phyloP scores from a whole-genome alignment of 2,329 filamentous ascomycete genomes.

The Tolypocladium endophyticum region DNA sequence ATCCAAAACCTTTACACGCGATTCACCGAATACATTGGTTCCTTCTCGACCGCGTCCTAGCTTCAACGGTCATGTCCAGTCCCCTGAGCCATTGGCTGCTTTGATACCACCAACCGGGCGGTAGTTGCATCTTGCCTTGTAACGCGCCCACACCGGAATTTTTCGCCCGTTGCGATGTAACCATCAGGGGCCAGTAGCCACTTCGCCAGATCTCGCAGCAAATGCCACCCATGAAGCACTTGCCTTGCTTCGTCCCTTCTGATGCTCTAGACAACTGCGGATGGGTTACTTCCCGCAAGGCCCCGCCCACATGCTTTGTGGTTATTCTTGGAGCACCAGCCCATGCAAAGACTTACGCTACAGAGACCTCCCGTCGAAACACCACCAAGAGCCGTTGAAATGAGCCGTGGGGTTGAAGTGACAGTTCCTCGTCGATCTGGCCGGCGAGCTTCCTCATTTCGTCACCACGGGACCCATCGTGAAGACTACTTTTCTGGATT shows the following conservation, averaged over 20 bases:
- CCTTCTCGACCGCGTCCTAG: not conserved
- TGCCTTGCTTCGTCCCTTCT: constrained; percentile 3
- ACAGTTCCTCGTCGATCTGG: not conserved
- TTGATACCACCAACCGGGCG: constrained; percentile 1
- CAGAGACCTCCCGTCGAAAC: constrained; percentile 3
- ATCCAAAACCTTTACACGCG: not conserved
- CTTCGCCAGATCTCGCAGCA: constrained; percentile 9
- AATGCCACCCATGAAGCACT: constrained; percentile 2
- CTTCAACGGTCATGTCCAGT: not conserved
- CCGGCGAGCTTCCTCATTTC: constrained; percentile 1
- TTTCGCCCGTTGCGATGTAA: constrained; percentile 13
- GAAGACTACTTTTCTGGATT: not conserved
- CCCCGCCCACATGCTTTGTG: constrained; percentile 6
- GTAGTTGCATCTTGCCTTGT: constrained; percentile 5
- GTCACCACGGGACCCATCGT: not conserved
- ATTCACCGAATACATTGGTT: not conserved
- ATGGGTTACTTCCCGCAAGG: constrained; percentile 13
- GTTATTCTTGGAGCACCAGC: constrained; percentile 5
- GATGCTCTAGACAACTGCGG: constrained; percentile 3
- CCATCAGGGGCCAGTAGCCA: constrained; percentile 10
- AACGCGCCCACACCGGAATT: constrained; percentile 8
- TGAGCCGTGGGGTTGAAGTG: not conserved
- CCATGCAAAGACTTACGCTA: not conserved
- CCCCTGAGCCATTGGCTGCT: not conserved
- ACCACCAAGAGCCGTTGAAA: not conserved